Base-by-base conservation (phyloP, 2,329 filamentous ascomycete species). In the Ilyonectria destructans region DNA sequence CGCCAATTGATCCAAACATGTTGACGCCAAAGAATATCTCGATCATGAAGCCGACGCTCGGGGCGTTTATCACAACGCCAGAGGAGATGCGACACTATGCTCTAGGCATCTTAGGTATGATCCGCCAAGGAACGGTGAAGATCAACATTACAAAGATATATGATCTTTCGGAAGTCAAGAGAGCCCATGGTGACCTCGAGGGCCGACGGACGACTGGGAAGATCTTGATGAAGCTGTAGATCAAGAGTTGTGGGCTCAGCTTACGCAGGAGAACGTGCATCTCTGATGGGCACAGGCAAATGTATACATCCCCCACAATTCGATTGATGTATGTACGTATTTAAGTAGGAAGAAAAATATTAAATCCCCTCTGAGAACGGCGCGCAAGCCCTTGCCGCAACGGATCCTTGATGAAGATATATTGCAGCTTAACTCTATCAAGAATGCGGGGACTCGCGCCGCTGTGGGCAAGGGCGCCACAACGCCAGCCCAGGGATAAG, bases 381-480 rank as follows among this genome's bases (percentile, higher is more conserved):
- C 12, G 31, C 31, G 9, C 31, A 26, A 26, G 6, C 26, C 26
- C 26, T 26, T 26, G 26, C 31, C 8, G 31, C 31, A 33, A 33
- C 8, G 9, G 31, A 33, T 33, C 31, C 8, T 33, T 4, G 7
- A 33, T 10, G 31, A 33, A 33, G 31, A 33, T 33, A 33, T 9
- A 33, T 33, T 33, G 31, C 8, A 43, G 17, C 40, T 43, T 43
- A 43, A 43, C 40, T 43, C n/a, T 19, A 43, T 8, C n/a, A 17
- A n/a, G n/a, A 43, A n/a, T 43, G 40, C 40, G 15, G 40, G n/a
- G 40, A 43, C 40, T 43, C 40, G 40, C 15, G 6, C 40, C 40
- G 40, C 26, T 56, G 2, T 45, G 60, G 43, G 23, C 45, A 26
- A 51, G 43, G 13, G 48, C 60, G 60, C 60, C 60, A 63, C 60